phyloP scores from a whole-genome alignment of 768 basidiomycete species.

The Pulveroboletus sp. region DNA sequence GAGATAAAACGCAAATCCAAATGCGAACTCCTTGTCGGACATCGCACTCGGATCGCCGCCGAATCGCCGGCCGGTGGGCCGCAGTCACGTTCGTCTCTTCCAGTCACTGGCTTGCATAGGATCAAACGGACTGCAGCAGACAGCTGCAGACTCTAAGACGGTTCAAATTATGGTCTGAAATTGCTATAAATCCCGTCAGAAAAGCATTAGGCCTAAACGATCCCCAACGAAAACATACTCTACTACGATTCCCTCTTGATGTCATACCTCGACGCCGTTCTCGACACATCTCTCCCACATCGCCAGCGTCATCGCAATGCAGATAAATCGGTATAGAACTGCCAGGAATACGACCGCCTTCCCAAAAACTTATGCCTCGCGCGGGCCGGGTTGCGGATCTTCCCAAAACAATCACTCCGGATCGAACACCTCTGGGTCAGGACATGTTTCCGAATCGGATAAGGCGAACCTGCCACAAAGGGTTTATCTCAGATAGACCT shows the following conservation, averaged over 20 bases:
- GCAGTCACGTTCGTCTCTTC: no score
- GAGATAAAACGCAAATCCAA: not conserved
- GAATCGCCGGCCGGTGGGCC: not conserved
- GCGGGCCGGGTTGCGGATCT: conserved; percentile 2
- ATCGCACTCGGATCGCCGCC: not conserved
- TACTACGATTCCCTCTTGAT: not conserved
- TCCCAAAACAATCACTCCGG: conserved; percentile 11
- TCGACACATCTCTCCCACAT: conserved; percentile 5
- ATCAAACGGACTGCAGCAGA: no score
- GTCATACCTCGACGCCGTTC: not conserved
- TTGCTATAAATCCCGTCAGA: no score
- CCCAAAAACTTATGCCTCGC: conserved; percentile 14
- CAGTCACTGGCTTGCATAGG: no score
- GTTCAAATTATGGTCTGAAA: no score
- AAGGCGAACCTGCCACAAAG: conserved; percentile 7
- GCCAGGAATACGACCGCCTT: conserved; percentile 9
- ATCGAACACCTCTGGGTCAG: conserved; percentile 8
- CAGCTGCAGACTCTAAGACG: no score
- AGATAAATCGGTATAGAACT: conserved; percentile 6
- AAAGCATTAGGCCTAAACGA: no score
- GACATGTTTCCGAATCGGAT: conserved; percentile 6
- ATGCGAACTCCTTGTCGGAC: not conserved
- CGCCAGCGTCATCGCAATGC: conserved; percentile 2
- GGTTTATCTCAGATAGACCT: not conserved
- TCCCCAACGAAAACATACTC: no score